A percentile compares a stretch with the other conserved stretches of the same genome.
phyloP scores from a whole-genome alignment of 2,329 filamentous ascomycete genomes.

The Talaromyces piceae region DNA sequence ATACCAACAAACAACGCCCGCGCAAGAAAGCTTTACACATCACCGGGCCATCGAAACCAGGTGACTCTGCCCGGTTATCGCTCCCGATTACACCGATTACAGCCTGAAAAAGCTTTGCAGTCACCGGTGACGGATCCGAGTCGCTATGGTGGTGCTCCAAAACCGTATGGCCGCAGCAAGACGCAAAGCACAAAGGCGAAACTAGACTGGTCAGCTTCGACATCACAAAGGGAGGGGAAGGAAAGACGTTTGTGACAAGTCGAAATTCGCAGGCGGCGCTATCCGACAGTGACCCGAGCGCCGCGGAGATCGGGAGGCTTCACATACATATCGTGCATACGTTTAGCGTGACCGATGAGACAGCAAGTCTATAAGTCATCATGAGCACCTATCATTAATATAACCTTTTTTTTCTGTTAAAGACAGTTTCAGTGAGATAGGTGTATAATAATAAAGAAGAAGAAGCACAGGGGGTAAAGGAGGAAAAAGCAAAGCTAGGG shows the following conservation, averaged over 20 bases:
- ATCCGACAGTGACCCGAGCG: neutral
- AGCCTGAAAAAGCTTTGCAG: no score
- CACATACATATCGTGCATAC: neutral
- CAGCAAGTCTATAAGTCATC: no score
- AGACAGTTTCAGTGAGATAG: no score
- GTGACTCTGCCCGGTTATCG: neutral
- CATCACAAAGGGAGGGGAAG: neutral
- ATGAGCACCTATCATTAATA: no score
- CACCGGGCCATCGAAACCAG: no score
- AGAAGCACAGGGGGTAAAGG: neutral
- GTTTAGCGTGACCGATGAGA: no score
- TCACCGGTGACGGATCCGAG: no score
- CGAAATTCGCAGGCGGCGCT: neutral
- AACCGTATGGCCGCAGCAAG: no score
- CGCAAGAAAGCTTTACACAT: neutral
- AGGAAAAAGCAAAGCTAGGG: neutral
- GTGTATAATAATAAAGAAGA: no score
- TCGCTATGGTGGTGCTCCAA: neutral
- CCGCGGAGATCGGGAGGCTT: neutral
- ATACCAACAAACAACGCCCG: no score
- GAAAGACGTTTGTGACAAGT: neutral
- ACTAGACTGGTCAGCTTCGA: neutral
- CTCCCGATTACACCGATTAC: no score
- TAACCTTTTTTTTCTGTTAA: no score
- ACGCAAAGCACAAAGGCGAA: neutral